A percentile compares a stretch with the other conserved stretches of the same genome.
Evolutionary conservation across 345 rosid species (phyloP).

Genomic region (Arabis hirsuta): DNA sequence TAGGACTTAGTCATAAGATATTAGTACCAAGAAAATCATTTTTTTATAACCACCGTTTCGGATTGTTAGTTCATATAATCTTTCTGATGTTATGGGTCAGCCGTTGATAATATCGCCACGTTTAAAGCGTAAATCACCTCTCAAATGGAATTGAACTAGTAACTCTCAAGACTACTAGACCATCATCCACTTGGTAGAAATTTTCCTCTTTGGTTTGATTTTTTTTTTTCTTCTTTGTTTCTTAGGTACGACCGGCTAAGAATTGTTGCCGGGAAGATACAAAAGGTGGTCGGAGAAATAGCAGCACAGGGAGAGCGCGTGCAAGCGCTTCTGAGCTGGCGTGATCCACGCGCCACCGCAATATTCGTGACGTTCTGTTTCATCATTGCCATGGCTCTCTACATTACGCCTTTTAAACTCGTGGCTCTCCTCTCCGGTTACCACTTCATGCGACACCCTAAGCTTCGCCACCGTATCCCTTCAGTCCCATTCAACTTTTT

Average conservation of each 20-base stretch:
- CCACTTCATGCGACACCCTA: slow-evolving; percentile 85
- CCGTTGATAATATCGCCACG: too few relatives aligned
- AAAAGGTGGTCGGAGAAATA: slow-evolving; percentile 84
- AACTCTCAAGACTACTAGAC: too few relatives aligned
- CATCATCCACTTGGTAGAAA: too few relatives aligned
- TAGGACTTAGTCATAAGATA: not conserved
- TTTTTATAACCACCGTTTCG: too few relatives aligned
- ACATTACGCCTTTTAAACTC: slow-evolving; percentile 82
- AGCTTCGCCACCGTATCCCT: slow-evolving; percentile 71
- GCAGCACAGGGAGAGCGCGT: slow-evolving; percentile 91
- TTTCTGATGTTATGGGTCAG: too few relatives aligned
- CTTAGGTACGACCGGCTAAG: slow-evolving; percentile 73
- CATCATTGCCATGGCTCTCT: slow-evolving; percentile 66
- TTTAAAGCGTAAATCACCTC: too few relatives aligned
- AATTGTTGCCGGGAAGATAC: slow-evolving; percentile 76
- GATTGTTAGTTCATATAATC: too few relatives aligned
- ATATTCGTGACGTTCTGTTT: slow-evolving; percentile 77
- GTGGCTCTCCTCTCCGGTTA: slow-evolving; percentile 63
- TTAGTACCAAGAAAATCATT: too few relatives aligned
- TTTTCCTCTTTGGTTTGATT: not conserved
- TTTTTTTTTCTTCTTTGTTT: not conserved
- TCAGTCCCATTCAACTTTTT: slow-evolving; percentile 83
- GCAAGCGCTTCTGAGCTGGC: slow-evolving; percentile 86
- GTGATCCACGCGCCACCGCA: slow-evolving; percentile 88
- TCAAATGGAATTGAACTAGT: too few relatives aligned